Evolutionary conservation across 2,329 filamentous ascomycete species (phyloP).

Genomic region (Phyllosticta citribraziliensis): DNA sequence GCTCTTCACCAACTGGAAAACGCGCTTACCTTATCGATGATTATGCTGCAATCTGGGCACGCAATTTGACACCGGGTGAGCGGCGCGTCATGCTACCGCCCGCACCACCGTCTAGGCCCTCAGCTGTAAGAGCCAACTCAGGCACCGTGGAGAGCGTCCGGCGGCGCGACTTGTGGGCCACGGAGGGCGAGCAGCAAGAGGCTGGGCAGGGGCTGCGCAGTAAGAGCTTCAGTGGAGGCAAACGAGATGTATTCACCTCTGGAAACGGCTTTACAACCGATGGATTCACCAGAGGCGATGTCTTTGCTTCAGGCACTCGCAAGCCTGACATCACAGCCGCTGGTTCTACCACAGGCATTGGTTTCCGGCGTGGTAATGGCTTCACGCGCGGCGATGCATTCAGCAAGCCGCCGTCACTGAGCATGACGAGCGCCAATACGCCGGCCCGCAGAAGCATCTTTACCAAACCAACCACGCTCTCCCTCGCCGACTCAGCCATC

Average conservation of each 20-base stretch:
- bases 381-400: neutral
- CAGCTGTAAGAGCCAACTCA: neutral
- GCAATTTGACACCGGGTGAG: constrained; percentile 2
- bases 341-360: neutral
- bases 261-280: neutral
- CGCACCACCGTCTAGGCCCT: neutral
- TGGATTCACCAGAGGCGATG: neutral
- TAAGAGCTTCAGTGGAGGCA: neutral
- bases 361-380: neutral
- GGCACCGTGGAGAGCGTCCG: neutral
- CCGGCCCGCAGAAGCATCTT: neutral
- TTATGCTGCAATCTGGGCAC: constrained; percentile 4
- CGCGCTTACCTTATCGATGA: constrained; percentile 2
- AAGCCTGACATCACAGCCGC: neutral
- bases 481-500: neutral
- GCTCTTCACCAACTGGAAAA: neutral
- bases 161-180: neutral
- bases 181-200: neutral
- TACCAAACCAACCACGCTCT: neutral
- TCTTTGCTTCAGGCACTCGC: neutral
- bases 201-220: neutral
- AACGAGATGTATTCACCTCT: neutral
- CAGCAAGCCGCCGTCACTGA: neutral
- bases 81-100: constrained; percentile 1
- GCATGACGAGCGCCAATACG: neutral